Conservation (phyloP, 2,329 filamentous ascomycete genomes). For the Epichloe uncinata region DNA sequence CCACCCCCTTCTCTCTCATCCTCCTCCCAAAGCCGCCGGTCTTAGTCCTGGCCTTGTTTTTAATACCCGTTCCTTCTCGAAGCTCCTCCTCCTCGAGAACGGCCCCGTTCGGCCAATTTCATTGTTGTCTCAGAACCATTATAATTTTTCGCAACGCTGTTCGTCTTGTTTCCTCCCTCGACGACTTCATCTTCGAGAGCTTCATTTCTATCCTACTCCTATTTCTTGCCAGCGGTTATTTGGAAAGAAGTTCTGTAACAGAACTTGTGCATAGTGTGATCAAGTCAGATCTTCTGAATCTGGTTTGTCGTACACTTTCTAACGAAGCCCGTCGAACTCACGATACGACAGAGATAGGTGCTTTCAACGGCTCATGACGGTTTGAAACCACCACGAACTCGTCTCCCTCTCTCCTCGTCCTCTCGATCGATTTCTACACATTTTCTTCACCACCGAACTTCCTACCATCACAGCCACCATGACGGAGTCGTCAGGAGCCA, state of each 20-base stretch:
- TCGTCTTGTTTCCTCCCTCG: conserved; percentile 6
- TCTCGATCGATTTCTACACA: neutral
- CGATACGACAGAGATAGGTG: neutral
- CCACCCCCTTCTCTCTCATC: neutral
- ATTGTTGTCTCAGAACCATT: neutral
- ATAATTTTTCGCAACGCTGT: neutral
- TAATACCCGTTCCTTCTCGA: conserved; percentile 1
- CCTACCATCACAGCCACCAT: conserved; percentile 21
- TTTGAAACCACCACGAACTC: neutral
- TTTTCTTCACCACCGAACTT: neutral
- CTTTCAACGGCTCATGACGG: conserved; percentile 1
- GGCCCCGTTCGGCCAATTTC: neutral
- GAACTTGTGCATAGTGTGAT: neutral
- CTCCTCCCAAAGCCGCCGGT: neutral
- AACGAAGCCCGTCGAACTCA: conserved; percentile 1
- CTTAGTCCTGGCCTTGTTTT: neutral
- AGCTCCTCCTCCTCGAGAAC: conserved; percentile 6
- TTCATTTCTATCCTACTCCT: neutral
- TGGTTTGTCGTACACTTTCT: neutral
- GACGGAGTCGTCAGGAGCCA: conserved; percentile 30
- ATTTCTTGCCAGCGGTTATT: conserved; percentile 3
- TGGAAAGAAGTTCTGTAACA: conserved; percentile 3
- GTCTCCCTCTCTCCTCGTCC: neutral
- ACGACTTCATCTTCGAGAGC: neutral
- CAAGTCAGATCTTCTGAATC: neutral